Evolutionary conservation across 164 flowering plant species (phyloP), one percentile per base, ranked within the genome.

Genomic region (Tinospora cordifolia): DNA sequence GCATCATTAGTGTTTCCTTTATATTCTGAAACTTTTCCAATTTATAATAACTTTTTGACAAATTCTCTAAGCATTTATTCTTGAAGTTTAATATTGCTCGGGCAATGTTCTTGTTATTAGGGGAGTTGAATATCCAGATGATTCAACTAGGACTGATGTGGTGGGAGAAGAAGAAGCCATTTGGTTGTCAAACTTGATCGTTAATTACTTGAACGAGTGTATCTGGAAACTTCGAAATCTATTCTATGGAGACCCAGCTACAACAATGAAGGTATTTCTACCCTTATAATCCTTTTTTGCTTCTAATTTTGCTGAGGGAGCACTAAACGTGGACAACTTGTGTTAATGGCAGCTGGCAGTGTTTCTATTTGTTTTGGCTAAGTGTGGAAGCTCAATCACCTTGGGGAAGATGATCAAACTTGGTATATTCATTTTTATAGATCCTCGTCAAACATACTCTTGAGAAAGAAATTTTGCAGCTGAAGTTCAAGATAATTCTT

Each of bases 191-290:
- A 88, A 83, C 79, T 27, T 85, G 75, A 10, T 90, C 19, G 84
- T 93, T 74, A 94, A 97, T 71, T 91, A 85, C 83, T 54, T 93
- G 72, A 93, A 93, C 72, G 94, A 87, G 83, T 82, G 82, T 69
- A 78, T 91, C 1, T 41, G 82, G 67, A 86, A 82, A 68, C 73
- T 91, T 68, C 86, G 75, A 77, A 81, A 79, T 70, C 81, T 93
- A 15, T 88, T 93, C 73, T 87, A 90, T 66, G 98, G 98, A 58
- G 96, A 93, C 71, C 96, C 98, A 76, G 80, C 88, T 3, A 88
- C 88, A 6, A 91, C 98, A 59, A 84, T 93, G 86, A 91, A 91
- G 90, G 97, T 90, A 72, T 49, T 63, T 34, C 27, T 41, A 67
- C 24, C 3, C 46, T 66, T 44, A 11, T 2, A 3, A 30, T 30